Conservation (phyloP, 768 basidiomycete genomes). For the Rhodosporidiobolus sp. region DNA sequence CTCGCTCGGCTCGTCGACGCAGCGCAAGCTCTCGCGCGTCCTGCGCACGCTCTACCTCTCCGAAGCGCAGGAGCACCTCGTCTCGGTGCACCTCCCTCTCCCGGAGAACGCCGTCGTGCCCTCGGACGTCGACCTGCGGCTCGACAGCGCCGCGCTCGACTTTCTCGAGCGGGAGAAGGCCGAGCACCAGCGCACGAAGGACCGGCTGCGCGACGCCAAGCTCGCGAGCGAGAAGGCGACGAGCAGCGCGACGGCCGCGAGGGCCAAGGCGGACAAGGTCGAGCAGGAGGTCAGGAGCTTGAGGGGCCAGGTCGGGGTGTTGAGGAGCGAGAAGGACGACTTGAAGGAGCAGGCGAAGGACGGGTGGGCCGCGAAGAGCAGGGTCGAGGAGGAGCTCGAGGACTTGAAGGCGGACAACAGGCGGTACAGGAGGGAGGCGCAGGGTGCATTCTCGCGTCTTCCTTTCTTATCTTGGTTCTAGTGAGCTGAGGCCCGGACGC, state of each 20-base stretch:
- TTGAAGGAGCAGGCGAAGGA: background rate
- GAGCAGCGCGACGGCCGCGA: background rate
- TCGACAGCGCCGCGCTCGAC: background rate
- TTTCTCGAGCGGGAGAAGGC: background rate
- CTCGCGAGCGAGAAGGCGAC: background rate
- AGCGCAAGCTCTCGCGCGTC: background rate
- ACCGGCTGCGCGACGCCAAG: background rate
- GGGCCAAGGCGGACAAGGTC: background rate
- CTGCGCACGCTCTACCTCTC: slow-evolving; percentile 13
- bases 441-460: background rate
- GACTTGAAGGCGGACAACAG: background rate
- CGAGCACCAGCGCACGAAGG: background rate
- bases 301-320: background rate
- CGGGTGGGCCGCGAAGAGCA: background rate
- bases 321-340: slow-evolving; percentile 1
- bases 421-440: slow-evolving; percentile 1
- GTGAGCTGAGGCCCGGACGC: background rate
- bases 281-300: slow-evolving; percentile 7
- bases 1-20: background rate
- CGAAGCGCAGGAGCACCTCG: slow-evolving; percentile 11
- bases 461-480: too few species aligned
- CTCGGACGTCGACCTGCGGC: slow-evolving; percentile 16
- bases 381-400: background rate
- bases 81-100: background rate
- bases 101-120: background rate